Conservation (phyloP, 352 stramenopile genomes). For the Phytopythium cucurbitacearum region DNA sequence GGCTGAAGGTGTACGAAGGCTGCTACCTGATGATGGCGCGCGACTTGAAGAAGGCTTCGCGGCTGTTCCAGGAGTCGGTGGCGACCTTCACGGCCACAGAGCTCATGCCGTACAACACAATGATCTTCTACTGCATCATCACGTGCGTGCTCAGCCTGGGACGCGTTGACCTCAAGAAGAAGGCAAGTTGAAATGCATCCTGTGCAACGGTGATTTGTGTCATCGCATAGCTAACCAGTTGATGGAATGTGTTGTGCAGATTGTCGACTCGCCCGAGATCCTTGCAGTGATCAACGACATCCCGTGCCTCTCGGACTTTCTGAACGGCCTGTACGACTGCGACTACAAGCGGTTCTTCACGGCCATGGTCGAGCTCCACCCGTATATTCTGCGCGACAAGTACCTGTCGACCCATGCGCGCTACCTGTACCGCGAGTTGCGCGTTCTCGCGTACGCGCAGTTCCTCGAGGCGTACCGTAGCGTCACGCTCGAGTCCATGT, state of each 20-base stretch:
- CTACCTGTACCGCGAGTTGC: slow-evolving; percentile 96
- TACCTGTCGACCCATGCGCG: slow-evolving; percentile 91
- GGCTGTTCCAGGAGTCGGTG: slow-evolving; percentile 95
- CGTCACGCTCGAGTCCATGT: slow-evolving; percentile 97
- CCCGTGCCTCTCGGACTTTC: slow-evolving; percentile 72
- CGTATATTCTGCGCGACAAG: slow-evolving; percentile 88
- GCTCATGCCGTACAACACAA: slow-evolving; percentile 96
- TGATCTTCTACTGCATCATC: slow-evolving; percentile 97
- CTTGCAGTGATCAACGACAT: slow-evolving; percentile 86
- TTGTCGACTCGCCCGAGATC: slow-evolving; percentile 97
- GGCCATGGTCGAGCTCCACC: slow-evolving; percentile 86
- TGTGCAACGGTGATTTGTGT: no score
- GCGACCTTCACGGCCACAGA: slow-evolving; percentile 98
- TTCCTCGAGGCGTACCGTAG: slow-evolving; percentile 98
- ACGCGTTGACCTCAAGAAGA: slow-evolving; percentile 95
- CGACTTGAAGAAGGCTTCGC: slow-evolving; percentile 92
- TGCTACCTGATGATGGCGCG: slow-evolving; percentile 91
- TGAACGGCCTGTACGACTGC: slow-evolving; percentile 97
- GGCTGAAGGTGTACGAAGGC: slow-evolving; percentile 97
- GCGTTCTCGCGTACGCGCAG: slow-evolving; percentile 96
- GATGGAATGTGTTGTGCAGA: slow-evolving; percentile 10
- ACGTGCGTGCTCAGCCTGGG: slow-evolving; percentile 93
- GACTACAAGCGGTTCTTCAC: slow-evolving; percentile 98
- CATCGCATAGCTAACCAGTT: no score
- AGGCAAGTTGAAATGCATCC: slow-evolving; percentile 38